Base-by-base conservation (phyloP, 805 yeast species). In the Yamadazyma tumulicola region DNA sequence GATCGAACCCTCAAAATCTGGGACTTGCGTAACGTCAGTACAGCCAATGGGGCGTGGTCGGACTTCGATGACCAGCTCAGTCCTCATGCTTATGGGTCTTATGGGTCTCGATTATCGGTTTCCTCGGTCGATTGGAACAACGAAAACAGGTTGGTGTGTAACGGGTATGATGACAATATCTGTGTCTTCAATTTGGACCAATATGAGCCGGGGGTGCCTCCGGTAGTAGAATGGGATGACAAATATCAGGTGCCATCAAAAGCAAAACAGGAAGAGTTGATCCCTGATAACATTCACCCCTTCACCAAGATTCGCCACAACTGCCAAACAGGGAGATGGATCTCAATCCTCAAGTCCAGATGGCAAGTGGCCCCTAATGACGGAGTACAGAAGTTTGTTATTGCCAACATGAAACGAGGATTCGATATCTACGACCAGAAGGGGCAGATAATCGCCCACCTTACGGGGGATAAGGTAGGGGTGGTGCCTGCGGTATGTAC, bases 281-380 rank as follows among this genome's bases (percentile, higher is more conserved):
- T 48, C 4, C 63, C 71, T 1, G 52, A 49, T 6, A 73, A 71
- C 34, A 47, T 87, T 21, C 54, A 49, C n/a, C 95, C 96, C 0
- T 52, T 69, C 19, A 70, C 75, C 18, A 75, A 77, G 7, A 67
- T 91, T 32, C 75, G 75, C 37, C 98, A 93, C 54, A 93, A 93
- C 51, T 93, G 98, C 61, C 96, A 91, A 57, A 84, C 96, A 0
- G 98, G 98, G 0, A 69, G 96, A 45, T 91, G 98, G 98, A 96
- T 93, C 0, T 81, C 95, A 1, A 91, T 91, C 30, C 63, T 91
- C 38, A 87, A 91, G 48, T 79, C 96, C 0, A 74, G 79, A 51
- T 91, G 97, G 94, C 97, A 93, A 41, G 56, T 60, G 2, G 61
- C 70, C 20, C 94, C 95, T 0, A 52, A 47, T 5, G 95, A 87